Evolutionary conservation across 2,329 filamentous ascomycete species (phyloP), one percentile per base, ranked within the genome.

Genomic region (Aspergillus texensis): DNA sequence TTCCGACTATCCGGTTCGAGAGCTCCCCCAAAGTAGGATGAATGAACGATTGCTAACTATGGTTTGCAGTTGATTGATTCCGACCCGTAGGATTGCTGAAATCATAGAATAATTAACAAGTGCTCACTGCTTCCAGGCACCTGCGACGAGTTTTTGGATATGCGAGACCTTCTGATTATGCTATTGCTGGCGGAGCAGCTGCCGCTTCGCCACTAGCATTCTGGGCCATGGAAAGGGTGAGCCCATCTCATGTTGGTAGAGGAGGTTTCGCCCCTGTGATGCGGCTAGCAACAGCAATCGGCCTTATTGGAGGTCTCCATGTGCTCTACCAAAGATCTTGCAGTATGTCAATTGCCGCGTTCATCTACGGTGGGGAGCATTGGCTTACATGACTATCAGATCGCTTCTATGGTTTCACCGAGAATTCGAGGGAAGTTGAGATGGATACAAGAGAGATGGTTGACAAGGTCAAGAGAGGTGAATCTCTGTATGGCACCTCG

Each of bases 361-460:
- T 24, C 45, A 10, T 4, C 9, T n/a, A 24, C n/a, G 10, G 45
- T 34, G n/a, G 16, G 45, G 30, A n/a, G 21, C 53, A 45, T 48
- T 28, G 26, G 57, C 67, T 71, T 11, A 71, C 45, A 54, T 36
- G 9, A 57, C 39, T 53, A 67, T 75, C 12, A 97, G 93, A 94
- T 74, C 91, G 95, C 69, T 98, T 99, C 82, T 98, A 97, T 82
- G 95, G 95, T 73, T 92, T 94, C 80, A 89, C 87, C 55, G 95
- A 99, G 81, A 99, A 99, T 82, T 82, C 89, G 60, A 89, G 95
- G 72, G 95, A 99, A 80, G 84, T 95, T 62, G 91, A 97, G 68
- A 90, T 96, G 90, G 95, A 99, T 78, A 98, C 98, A 94, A 87
- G 88, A 68, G 95, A 99, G 81, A 99, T 99, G 95, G 94, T 97